Percentiles rank a stretch among this genome's conserved stretches.
phyloP scores from a whole-genome alignment of 2,329 filamentous ascomycete species.

The Phialophora expanda region DNA sequence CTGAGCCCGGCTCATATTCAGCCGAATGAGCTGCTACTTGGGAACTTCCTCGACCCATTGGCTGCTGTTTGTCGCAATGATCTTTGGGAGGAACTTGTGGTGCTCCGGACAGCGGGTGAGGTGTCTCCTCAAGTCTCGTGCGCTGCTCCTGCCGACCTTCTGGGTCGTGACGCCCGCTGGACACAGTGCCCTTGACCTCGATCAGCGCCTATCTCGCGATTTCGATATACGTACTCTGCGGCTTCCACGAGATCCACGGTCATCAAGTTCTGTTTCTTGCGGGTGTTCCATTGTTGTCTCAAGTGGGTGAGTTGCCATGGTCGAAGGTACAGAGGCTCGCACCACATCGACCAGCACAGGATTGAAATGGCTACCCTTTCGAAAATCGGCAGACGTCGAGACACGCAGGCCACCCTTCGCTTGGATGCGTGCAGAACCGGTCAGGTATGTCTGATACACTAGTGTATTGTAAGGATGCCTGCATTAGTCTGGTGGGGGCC shows the following conservation, averaged over 20 bases:
- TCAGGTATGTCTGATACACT: background rate
- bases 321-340: background rate
- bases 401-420: background rate
- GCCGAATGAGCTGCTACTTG: background rate
- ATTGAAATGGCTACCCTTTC: background rate
- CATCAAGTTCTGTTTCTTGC: background rate
- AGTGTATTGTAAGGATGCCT: background rate
- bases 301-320: background rate
- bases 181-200: background rate
- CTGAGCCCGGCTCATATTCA: background rate
- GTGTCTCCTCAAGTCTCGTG: background rate
- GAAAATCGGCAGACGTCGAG: background rate
- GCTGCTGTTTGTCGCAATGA: background rate
- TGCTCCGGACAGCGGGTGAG: background rate
- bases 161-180: background rate
- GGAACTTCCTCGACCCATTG: background rate
- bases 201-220: background rate
- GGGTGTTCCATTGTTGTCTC: background rate
- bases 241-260: background rate
- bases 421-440: background rate
- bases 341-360: background rate
- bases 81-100: slow-evolving; percentile 1
- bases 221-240: background rate
- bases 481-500: background rate
- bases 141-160: background rate